Conservation (phyloP, 2,329 filamentous ascomycete genomes). For the Hypoxylon sp. region DNA sequence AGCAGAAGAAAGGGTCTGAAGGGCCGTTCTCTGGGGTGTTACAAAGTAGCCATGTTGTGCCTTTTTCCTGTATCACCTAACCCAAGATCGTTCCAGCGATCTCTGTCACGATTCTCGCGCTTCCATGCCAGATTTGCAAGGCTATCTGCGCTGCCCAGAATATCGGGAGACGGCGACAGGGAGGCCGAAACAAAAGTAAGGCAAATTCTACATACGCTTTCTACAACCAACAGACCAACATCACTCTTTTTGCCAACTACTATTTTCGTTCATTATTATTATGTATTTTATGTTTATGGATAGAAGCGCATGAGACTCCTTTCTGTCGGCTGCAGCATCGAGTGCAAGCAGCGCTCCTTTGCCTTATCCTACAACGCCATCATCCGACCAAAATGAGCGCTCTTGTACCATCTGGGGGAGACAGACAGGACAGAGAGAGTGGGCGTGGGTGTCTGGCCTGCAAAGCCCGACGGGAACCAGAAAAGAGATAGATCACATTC, state of each 20-base stretch:
- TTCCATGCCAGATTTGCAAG: slow-evolving; percentile 29
- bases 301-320: slow-evolving; percentile 8
- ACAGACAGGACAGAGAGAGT: background rate
- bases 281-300: no score
- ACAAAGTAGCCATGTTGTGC: slow-evolving; percentile 14
- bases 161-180: background rate
- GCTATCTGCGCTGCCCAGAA: slow-evolving; percentile 4
- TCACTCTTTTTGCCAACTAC: no score
- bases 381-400: slow-evolving; percentile 27
- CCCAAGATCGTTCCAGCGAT: slow-evolving; percentile 33
- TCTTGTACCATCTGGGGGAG: slow-evolving; percentile 20
- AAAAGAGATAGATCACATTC: slow-evolving; percentile 32
- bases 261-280: no score
- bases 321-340: slow-evolving; percentile 20
- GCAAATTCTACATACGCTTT: background rate
- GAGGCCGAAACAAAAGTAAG: background rate
- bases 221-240: background rate
- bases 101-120: slow-evolving; percentile 29
- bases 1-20: slow-evolving; percentile 12
- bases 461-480: slow-evolving; percentile 1
- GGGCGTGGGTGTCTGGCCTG: no score
- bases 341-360: slow-evolving; percentile 10
- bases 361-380: slow-evolving; percentile 5
- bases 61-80: slow-evolving; percentile 24
- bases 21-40: slow-evolving; percentile 9